phyloP scores from a whole-genome alignment of 2,329 filamentous ascomycete species.

The Fusarium chaquense region DNA sequence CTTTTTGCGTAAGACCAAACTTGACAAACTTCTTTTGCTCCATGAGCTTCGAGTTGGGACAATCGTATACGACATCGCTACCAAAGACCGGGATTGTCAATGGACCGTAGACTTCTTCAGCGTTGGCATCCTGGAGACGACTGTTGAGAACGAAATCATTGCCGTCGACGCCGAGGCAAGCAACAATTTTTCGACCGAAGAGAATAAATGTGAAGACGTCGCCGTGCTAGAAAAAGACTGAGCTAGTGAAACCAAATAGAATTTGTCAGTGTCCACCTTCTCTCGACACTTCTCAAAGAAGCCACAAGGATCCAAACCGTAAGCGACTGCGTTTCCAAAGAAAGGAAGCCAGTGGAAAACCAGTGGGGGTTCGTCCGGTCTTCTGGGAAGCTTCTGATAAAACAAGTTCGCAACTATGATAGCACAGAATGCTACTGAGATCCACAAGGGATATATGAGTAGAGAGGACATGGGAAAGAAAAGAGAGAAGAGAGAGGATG shows the following conservation, averaged over 20 bases:
- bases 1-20: conserved; percentile 74
- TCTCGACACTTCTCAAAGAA: conserved; percentile 74
- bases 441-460: conserved; percentile 22
- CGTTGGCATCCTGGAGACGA: conserved; percentile 64
- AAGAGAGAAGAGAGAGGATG: not conserved
- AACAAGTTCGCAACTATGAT: conserved; percentile 25
- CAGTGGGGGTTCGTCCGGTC: conserved; percentile 57
- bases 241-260: not conserved
- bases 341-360: conserved; percentile 73
- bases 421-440: not conserved
- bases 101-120: conserved; percentile 66
- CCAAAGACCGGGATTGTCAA: conserved; percentile 74
- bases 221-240: conserved; percentile 56
- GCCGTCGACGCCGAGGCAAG: conserved; percentile 62
- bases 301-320: conserved; percentile 76
- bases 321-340: conserved; percentile 76
- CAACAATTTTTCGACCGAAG: conserved; percentile 63
- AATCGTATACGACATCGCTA: conserved; percentile 84
- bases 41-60: conserved; percentile 86
- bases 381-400: conserved; percentile 35
- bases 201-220: conserved; percentile 67
- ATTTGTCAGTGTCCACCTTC: conserved; percentile 64
- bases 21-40: conserved; percentile 90
- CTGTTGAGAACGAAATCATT: conserved; percentile 70
- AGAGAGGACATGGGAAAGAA: conserved; percentile 8